Base-by-base conservation (phyloP, 306 rosid genomes). In the Amphicarpaea edgeworthii region DNA sequence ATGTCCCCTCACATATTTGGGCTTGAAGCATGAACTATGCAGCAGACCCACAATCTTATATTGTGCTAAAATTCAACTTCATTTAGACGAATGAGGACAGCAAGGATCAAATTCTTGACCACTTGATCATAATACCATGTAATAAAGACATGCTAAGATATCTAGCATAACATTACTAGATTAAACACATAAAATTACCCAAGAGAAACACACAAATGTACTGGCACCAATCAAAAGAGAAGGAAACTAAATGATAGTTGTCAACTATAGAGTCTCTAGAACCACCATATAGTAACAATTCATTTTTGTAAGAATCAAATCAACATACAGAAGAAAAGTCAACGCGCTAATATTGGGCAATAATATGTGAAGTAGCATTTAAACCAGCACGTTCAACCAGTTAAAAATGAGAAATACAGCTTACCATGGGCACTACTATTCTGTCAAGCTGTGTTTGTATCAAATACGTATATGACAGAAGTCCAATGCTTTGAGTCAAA, bases 341-440 rank as follows among this genome's bases (percentile, higher is more conserved):
- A 46, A 68, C 8, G 21, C 16, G 61, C 50, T 14, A 41, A 41
- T 23, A 50, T 7, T 20, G 51, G 30, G 70, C 19, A 19, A 8
- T 3, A 2, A 30, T 50, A 7, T 32, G n/a, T 55, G 40, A 65
- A 66, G 40, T 46, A 77, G 32, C 53, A 64, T 57, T 65, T 53
- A 41, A 68, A 53, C 75, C 59, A 80, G 30, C 51, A 53, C 70
- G 51, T 50, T 26, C 37, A 37, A 43, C 43, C 15, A 77, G 71
- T 51, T 43, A 78, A 63, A 63, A 61, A 68, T 26, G 19, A 61
- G 70, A 54, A 86, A 77, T 62, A 73, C 66, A 74, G 81, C 94
- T 79, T 88, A 95, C 99, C 97, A 90, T 92, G 37, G 97, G 99
- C 38, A 95, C 99, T 64, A 90, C 88, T 76, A 95, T 95, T 86